Percentiles rank a stretch among this genome's conserved stretches.
These are phyloP conservation scores for Tranzscheliella williamsii DNA, from an alignment of 1,284 basidiomycete species.

Conservation along the genomic window DNA sequence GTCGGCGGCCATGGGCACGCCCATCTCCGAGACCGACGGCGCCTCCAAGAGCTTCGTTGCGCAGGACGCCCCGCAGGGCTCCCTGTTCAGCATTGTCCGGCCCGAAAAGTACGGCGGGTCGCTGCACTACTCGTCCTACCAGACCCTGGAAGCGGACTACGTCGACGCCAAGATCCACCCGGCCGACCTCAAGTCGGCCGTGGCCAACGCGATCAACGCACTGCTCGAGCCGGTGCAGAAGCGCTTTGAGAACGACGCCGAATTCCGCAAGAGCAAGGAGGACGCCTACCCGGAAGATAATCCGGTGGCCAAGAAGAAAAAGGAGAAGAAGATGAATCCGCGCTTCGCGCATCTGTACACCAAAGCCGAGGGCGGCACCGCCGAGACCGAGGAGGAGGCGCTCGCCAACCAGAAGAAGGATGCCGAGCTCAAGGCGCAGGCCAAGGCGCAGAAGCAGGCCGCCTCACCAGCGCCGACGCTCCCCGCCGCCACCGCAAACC, in stretches of 20 bases:
- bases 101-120: constrained; percentile 82
- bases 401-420: constrained; percentile 31
- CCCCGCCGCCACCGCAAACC: constrained; percentile 6
- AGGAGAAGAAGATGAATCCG: constrained; percentile 53
- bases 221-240: constrained; percentile 81
- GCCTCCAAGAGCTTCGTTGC: constrained; percentile 26
- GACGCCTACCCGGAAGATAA: constrained; percentile 74
- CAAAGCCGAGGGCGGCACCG: constrained; percentile 45
- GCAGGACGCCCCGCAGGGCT: constrained; percentile 74
- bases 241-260: constrained; percentile 74
- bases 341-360: constrained; percentile 41
- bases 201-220: constrained; percentile 75
- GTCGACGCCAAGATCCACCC: constrained; percentile 79
- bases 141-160: constrained; percentile 77
- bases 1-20: constrained; percentile 23
- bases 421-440: constrained; percentile 8
- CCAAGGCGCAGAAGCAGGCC: constrained; percentile 5
- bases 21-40: constrained; percentile 11
- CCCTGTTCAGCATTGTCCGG: constrained; percentile 78
- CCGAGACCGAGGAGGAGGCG: constrained; percentile 44
- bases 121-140: constrained; percentile 74
- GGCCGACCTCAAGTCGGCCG: constrained; percentile 82
- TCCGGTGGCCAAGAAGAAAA: constrained; percentile 46
- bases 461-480: neutral
- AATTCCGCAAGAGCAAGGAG: constrained; percentile 78